These are phyloP conservation scores for Teratosphaeria nubilosa DNA, from an alignment of 2,329 filamentous ascomycete species.

Conservation along the genomic window DNA sequence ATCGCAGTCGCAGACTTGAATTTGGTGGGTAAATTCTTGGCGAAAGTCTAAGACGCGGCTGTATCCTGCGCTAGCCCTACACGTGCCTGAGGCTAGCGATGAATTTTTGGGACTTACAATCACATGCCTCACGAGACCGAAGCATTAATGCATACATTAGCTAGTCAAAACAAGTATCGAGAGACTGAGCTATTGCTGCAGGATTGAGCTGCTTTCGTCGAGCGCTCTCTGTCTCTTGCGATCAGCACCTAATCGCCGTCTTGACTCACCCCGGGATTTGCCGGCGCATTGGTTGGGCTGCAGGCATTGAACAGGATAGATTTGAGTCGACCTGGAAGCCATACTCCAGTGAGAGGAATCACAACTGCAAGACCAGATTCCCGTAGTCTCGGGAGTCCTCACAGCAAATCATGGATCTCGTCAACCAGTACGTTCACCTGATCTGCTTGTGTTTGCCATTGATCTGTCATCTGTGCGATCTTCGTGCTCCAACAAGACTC, in stretches of 20 bases:
- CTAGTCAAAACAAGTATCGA: background rate
- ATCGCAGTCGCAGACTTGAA: background rate
- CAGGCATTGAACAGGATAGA: background rate
- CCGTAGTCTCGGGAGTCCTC: background rate
- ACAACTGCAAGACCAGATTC: too few relatives aligned
- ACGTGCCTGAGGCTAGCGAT: background rate
- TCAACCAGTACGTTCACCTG: constrained; percentile 22
- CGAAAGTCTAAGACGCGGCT: background rate
- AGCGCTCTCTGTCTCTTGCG: background rate
- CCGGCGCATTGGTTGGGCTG: background rate
- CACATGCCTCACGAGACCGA: background rate
- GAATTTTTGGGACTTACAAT: background rate
- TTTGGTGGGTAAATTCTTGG: background rate
- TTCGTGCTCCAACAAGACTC: background rate
- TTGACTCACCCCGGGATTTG: background rate
- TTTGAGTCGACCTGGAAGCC: background rate
- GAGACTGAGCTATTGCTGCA: background rate
- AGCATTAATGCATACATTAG: background rate
- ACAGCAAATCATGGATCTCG: constrained; percentile 22
- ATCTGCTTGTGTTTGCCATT: constrained; percentile 3
- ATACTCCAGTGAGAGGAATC: background rate
- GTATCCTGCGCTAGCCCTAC: background rate
- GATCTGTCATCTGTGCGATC: background rate
- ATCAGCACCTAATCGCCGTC: background rate
- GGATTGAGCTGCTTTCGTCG: background rate